phyloP scores from a whole-genome alignment of 805 yeast genomes.

The Wickerhamomyces ciferrii region DNA sequence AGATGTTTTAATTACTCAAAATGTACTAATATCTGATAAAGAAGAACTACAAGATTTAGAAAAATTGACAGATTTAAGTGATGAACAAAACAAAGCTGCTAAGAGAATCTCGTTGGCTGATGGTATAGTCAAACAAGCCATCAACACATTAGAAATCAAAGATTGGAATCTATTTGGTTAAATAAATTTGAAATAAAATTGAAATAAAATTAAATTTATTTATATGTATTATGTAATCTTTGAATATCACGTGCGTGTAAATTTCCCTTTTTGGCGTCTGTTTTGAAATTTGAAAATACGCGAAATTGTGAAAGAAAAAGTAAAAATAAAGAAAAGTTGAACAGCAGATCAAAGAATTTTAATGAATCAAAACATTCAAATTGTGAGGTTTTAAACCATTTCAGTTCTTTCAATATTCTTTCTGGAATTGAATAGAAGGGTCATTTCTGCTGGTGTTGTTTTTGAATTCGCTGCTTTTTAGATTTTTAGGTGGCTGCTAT shows the following conservation, averaged over 20 bases:
- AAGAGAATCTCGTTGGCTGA: constrained; percentile 25
- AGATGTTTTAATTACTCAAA: constrained; percentile 57
- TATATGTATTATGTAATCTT: background rate
- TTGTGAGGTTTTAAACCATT: background rate
- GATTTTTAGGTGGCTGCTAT: too few species aligned
- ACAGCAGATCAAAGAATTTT: background rate
- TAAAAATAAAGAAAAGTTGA: background rate
- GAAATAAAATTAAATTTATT: background rate
- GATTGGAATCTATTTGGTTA: constrained; percentile 44
- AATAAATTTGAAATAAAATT: background rate
- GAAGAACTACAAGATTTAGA: constrained; percentile 23
- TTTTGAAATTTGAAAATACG: background rate
- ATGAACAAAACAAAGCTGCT: constrained; percentile 15
- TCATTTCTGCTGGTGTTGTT: too few species aligned
- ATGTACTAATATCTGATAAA: constrained; percentile 42
- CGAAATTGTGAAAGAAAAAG: background rate
- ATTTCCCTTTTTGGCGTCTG: background rate
- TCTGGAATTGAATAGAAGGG: background rate
- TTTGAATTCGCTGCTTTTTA: too few species aligned
- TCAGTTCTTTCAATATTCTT: background rate
- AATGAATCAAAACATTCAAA: background rate
- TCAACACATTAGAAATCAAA: constrained; percentile 29
- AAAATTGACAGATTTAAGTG: constrained; percentile 4
- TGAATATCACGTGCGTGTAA: background rate
- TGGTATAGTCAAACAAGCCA: constrained; percentile 17